Base-by-base conservation (phyloP, 139 green algal species). In the Coelastrella sp. region DNA sequence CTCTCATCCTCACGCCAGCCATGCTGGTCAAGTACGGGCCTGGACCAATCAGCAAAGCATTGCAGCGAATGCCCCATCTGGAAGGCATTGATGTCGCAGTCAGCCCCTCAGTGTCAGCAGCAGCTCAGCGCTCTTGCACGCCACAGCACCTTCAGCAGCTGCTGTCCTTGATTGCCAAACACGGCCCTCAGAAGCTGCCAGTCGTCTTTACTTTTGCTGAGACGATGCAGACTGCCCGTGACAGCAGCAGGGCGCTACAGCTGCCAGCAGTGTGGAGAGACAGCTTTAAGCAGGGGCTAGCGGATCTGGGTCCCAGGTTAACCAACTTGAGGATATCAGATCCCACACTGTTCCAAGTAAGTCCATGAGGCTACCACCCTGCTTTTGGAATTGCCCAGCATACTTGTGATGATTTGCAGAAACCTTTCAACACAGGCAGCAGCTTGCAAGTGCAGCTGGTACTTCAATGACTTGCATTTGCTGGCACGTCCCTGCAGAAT, bases 121-220 rank as follows among this genome's bases (percentile, higher is more conserved):
- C 49, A 83, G 8, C 35, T 6, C 63, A 81, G 84, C 84, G 84
- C 14, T 22, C 20, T 3, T 87, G 78, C 59, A 79, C 12, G 4
- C 24, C 82, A 8, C 17, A 57, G 8, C 17, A 88, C 10, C 22
- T 88, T 35, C 68, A 73, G 49, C 49, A 65, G 68, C 84, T 88
- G 68, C 49, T 88, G 35, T 7, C 60, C 49, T 20, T 80, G 19
- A 24, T 88, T 15, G 68, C 84, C 20, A 24, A 87, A 63, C 82
- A 87, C 58, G 56, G 81, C 22, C 59, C 65, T n/a, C 81, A 86
- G 59, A 86, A 86, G 82, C 82, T 87, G 14, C 82, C 82, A 49
- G 82, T 27, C n/a, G 24, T 87, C 12, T 61, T 87, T 35, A 68
- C 65, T 8, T 87, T 76, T 25, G 60, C 20, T 22, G 82, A 87